Conservation (phyloP, 495 filamentous ascomycete genomes). For the Podospora sp. region DNA sequence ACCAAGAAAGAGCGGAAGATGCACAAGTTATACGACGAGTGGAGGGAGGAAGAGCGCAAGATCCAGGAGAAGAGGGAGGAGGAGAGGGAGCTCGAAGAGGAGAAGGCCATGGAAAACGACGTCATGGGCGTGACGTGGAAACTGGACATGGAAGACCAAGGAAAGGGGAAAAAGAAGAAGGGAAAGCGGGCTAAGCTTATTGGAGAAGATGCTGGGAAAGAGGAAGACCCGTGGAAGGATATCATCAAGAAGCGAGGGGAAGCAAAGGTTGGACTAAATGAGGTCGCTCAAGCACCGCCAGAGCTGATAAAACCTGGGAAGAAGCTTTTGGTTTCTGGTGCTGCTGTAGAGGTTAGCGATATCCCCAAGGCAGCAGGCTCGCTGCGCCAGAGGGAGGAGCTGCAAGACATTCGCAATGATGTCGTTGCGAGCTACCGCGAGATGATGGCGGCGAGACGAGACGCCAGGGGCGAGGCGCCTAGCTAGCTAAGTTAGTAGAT, state of each 20-base stretch:
- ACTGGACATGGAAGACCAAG: constrained; percentile 44
- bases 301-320: constrained; percentile 62
- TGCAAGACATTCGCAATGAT: constrained; percentile 70
- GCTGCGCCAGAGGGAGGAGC: constrained; percentile 77
- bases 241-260: constrained; percentile 63
- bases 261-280: constrained; percentile 65
- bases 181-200: constrained; percentile 47
- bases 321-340: constrained; percentile 72
- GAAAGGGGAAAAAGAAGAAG: constrained; percentile 56
- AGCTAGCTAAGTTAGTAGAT: neutral
- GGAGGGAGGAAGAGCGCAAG: constrained; percentile 68
- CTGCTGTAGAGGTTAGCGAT: constrained; percentile 69
- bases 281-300: constrained; percentile 82
- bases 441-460: constrained; percentile 72
- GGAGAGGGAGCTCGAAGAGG: constrained; percentile 63
- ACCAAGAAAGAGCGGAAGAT: constrained; percentile 84
- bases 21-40: constrained; percentile 76
- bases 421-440: constrained; percentile 82
- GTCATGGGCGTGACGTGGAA: constrained; percentile 58
- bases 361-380: constrained; percentile 79
- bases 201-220: constrained; percentile 41
- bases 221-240: constrained; percentile 79
- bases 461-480: constrained; percentile 11
- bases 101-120: constrained; percentile 64
- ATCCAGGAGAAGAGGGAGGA: constrained; percentile 61